Percentiles rank a stretch among this genome's conserved stretches.
phyloP scores from a whole-genome alignment of 164 flowering plant genomes.

The Saururus chinensis region DNA sequence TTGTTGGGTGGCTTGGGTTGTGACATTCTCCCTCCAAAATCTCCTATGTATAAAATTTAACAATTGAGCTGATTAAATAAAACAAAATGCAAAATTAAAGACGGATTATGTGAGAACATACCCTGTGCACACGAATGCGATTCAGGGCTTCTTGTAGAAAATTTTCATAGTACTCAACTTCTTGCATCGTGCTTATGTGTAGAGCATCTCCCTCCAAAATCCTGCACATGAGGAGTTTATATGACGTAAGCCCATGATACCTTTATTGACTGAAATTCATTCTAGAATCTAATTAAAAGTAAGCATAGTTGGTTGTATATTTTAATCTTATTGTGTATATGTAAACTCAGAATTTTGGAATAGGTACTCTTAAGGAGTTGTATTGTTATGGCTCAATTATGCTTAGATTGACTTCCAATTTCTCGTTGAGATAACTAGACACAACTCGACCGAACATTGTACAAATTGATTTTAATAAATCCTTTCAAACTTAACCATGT shows the following conservation, averaged over 20 bases:
- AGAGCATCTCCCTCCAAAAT: constrained; percentile 4
- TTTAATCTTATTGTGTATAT: too few species aligned
- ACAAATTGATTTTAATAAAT: too few species aligned
- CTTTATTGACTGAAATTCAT: background rate
- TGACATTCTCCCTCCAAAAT: background rate
- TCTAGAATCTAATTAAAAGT: too few species aligned
- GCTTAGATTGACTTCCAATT: too few species aligned
- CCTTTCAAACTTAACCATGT: too few species aligned
- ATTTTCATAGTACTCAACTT: constrained; percentile 3
- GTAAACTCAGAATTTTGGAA: too few species aligned
- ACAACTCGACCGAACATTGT: too few species aligned
- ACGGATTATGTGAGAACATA: background rate
- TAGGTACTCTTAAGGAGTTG: too few species aligned
- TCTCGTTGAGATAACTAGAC: too few species aligned
- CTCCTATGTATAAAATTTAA: background rate
- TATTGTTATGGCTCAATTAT: too few species aligned
- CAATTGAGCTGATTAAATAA: background rate
- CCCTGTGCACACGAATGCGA: background rate
- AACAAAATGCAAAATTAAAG: background rate
- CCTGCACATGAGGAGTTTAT: background rate
- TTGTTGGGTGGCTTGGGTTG: background rate
- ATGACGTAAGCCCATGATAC: background rate
- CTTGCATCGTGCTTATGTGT: background rate
- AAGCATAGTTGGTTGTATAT: too few species aligned
- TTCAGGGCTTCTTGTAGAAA: constrained; percentile 3